These are phyloP conservation scores for Parathielavia appendiculata DNA, from an alignment of 495 filamentous ascomycete species.

Conservation along the genomic window DNA sequence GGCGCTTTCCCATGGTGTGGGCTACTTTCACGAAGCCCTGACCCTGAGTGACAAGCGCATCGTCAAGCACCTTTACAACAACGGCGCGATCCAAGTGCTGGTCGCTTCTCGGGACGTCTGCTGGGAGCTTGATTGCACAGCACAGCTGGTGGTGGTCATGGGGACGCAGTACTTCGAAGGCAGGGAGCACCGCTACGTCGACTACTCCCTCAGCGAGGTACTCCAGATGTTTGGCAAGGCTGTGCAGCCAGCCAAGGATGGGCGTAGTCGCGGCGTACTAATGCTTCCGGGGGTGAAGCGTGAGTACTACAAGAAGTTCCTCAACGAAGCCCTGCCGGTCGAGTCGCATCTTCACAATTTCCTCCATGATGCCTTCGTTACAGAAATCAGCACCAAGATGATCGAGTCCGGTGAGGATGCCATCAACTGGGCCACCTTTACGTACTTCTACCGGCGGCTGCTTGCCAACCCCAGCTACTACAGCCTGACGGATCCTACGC, in stretches of 20 bases:
- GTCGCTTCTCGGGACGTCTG: slow-evolving; percentile 91
- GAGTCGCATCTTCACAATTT: slow-evolving; percentile 90
- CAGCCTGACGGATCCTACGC: slow-evolving; percentile 78
- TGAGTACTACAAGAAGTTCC: slow-evolving; percentile 98
- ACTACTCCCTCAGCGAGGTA: slow-evolving; percentile 94
- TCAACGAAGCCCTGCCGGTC: slow-evolving; percentile 92
- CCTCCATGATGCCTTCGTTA: slow-evolving; percentile 92
- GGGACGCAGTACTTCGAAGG: slow-evolving; percentile 99
- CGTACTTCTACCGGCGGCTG: slow-evolving; percentile 97
- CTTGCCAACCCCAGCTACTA: slow-evolving; percentile 97
- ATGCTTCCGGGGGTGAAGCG: slow-evolving; percentile 93
- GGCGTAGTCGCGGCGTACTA: slow-evolving; percentile 78
- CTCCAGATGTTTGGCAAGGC: slow-evolving; percentile 99
- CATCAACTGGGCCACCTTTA: slow-evolving; percentile 96
- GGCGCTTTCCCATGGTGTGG: slow-evolving; percentile 90
- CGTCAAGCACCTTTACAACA: slow-evolving; percentile 81
- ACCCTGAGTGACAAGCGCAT: slow-evolving; percentile 85
- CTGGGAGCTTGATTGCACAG: slow-evolving; percentile 88
- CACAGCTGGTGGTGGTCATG: slow-evolving; percentile 93
- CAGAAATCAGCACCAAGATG: slow-evolving; percentile 90
- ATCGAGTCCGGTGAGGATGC: slow-evolving; percentile 95
- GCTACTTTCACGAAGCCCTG: slow-evolving; percentile 94
- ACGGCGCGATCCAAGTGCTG: slow-evolving; percentile 89
- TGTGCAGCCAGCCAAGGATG: slow-evolving; percentile 68
- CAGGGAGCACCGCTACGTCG: slow-evolving; percentile 93